These are phyloP conservation scores for Neotropicomus parvogracilis DNA, from an alignment of 1,284 basidiomycete species.

Conservation along the genomic window DNA sequence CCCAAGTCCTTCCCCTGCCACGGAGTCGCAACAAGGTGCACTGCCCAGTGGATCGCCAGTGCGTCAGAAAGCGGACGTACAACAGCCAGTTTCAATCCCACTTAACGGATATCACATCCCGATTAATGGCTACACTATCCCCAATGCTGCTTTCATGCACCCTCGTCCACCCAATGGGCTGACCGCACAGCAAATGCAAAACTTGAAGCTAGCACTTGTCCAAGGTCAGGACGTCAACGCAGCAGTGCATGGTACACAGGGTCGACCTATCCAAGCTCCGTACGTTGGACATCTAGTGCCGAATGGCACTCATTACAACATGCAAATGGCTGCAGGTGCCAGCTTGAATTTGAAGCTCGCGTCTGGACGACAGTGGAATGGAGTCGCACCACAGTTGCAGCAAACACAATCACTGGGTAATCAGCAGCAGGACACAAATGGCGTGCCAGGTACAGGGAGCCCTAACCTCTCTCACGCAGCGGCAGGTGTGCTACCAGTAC, in stretches of 20 bases:
- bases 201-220: slow-evolving; percentile 49
- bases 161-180: slow-evolving; percentile 36
- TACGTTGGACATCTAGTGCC: slow-evolving; percentile 36
- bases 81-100: slow-evolving; percentile 32
- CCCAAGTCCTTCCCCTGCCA: slow-evolving; percentile 13
- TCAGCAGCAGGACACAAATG: slow-evolving; percentile 28
- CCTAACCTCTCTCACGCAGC: slow-evolving; percentile 30
- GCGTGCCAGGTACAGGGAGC: slow-evolving; percentile 35
- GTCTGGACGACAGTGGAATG: slow-evolving; percentile 42
- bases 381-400: slow-evolving; percentile 32
- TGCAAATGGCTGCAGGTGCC: slow-evolving; percentile 30
- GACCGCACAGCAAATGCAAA: slow-evolving; percentile 53
- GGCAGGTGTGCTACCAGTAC: slow-evolving; percentile 39
- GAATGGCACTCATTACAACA: slow-evolving; percentile 38
- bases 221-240: slow-evolving; percentile 38
- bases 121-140: slow-evolving; percentile 41
- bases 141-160: slow-evolving; percentile 35
- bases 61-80: slow-evolving; percentile 46
- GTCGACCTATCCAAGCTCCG: slow-evolving; percentile 31
- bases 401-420: slow-evolving; percentile 25
- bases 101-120: slow-evolving; percentile 47
- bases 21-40: slow-evolving; percentile 20
- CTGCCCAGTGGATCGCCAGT: slow-evolving; percentile 25
- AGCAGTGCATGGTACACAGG: slow-evolving; percentile 35
- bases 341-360: slow-evolving; percentile 42